Conservation (phyloP, 805 yeast genomes). For the Komagataella pseudopastoris region DNA sequence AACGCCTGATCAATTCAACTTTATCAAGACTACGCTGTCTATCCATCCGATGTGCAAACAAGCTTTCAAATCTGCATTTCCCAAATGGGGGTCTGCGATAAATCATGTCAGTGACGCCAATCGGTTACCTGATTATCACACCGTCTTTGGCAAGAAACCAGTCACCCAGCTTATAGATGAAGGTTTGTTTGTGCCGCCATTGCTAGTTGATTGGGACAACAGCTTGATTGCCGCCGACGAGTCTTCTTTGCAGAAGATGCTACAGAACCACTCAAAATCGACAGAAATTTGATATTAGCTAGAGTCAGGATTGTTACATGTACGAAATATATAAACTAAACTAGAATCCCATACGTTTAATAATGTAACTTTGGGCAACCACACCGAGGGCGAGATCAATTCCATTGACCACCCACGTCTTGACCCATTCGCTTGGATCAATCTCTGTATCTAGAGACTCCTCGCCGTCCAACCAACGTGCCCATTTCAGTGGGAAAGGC, state of each 20-base stretch:
- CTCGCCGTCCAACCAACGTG: slow-evolving; percentile 70
- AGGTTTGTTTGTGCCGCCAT: slow-evolving; percentile 25
- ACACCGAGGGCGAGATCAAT: slow-evolving; percentile 71
- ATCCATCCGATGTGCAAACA: slow-evolving; percentile 14
- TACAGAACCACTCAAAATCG: slow-evolving; percentile 18
- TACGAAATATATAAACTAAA: not conserved
- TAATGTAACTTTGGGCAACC: slow-evolving; percentile 81
- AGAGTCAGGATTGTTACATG: not conserved
- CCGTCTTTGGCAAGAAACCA: slow-evolving; percentile 4
- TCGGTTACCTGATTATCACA: slow-evolving; percentile 6
- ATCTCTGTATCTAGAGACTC: slow-evolving; percentile 18
- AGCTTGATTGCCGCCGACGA: slow-evolving; percentile 38
- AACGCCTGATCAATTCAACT: slow-evolving; percentile 17
- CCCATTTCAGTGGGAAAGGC: slow-evolving; percentile 85
- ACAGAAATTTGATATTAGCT: not conserved
- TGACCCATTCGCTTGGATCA: slow-evolving; percentile 76
- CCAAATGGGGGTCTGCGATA: slow-evolving; percentile 7
- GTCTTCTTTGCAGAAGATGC: slow-evolving; percentile 25
- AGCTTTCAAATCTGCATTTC: slow-evolving; percentile 17
- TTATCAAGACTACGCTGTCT: slow-evolving; percentile 13
- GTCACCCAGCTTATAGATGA: slow-evolving; percentile 9
- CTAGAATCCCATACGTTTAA: slow-evolving; percentile 72
- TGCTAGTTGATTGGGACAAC: slow-evolving; percentile 53
- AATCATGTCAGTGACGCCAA: slow-evolving; percentile 8
- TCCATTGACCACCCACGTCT: slow-evolving; percentile 70